phyloP scores from a whole-genome alignment of 768 basidiomycete species.

The Antrodiella citrinella region DNA sequence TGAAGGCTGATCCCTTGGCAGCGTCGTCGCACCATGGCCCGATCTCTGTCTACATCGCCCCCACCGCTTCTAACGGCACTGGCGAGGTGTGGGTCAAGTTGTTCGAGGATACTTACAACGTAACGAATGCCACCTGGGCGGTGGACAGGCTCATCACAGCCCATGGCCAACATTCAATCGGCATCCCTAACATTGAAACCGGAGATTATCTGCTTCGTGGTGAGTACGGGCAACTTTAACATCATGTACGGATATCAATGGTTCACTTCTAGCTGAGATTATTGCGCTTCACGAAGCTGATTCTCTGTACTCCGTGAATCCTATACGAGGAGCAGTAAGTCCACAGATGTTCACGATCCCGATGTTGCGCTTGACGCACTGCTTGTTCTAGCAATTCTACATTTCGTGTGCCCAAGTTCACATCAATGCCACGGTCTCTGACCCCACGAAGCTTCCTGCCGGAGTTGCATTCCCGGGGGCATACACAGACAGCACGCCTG shows the following conservation, averaged over 20 bases:
- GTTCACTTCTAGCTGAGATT: constrained; percentile 5
- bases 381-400: constrained; percentile 8
- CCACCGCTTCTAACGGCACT: constrained; percentile 6
- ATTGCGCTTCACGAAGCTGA: constrained; percentile 6
- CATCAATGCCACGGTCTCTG: constrained; percentile 1
- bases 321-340: constrained; percentile 7
- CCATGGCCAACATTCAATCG: constrained; percentile 7
- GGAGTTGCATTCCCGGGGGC: constrained; percentile 8
- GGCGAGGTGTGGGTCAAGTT: constrained; percentile 8
- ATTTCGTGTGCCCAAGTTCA: constrained; percentile 5
- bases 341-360: background rate
- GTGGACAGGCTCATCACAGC: constrained; percentile 7
- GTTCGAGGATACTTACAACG: constrained; percentile 6
- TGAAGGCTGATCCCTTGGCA: too few species aligned
- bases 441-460: constrained; percentile 1
- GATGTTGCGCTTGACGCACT: background rate
- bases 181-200: constrained; percentile 3
- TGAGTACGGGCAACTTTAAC: background rate
- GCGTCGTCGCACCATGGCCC: constrained; percentile 2
- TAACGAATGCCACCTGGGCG: constrained; percentile 3
- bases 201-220: constrained; percentile 9
- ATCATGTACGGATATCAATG: background rate
- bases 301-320: constrained; percentile 6
- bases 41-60: constrained; percentile 6
- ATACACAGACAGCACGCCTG: constrained; percentile 8